Base-by-base conservation (phyloP, 2,329 filamentous ascomycete species). In the Diaporthe ampelina region DNA sequence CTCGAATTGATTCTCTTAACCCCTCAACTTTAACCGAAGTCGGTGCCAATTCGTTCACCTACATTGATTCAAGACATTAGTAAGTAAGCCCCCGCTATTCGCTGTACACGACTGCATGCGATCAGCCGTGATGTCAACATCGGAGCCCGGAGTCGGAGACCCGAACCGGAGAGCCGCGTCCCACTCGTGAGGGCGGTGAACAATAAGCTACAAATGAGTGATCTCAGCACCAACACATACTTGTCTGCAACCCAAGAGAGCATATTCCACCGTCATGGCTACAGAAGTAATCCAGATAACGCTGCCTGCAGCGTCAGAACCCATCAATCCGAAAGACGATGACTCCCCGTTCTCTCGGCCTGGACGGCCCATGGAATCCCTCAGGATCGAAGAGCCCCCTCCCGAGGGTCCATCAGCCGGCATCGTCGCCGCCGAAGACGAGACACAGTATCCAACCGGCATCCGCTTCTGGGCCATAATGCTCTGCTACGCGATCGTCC, bases 381-480 rank as follows among this genome's bases (percentile, higher is more conserved):
- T 75, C 7, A 7, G 57, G 3, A 19, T 75, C 9, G 63, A 63
- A 10, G 57, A 70, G 13, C 35, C 1, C 10, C 11, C 17, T 7
- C 21, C 13, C 17, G 29, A 50, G 15, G 21, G 35, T 0, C 32
- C 58, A n/a, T n/a, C 54, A 0, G 70, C 73, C 9, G 48, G 48
- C 35, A 29, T 21, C 11, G 40, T 37, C 54, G 45, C 56, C 8
- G 72, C 61, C 13, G 68, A 76, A 45, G 74, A 76, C 69, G 74
- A 74, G 17, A 56, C 56, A 0, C 48, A 37, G 1, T 74, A 76
- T 29, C 74, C 74, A 15, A 69, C 67, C 13, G 74, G 74, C 15
- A 58, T 74, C 48, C 58, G 72, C 10, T 74, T 74, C 61, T 76
- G 69, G 69, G 61, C 74, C 0, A 72, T 76, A 10, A 61, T 76